Conservation (phyloP, 2,329 filamentous ascomycete genomes). For the Ambrosiella cleistominuta region DNA sequence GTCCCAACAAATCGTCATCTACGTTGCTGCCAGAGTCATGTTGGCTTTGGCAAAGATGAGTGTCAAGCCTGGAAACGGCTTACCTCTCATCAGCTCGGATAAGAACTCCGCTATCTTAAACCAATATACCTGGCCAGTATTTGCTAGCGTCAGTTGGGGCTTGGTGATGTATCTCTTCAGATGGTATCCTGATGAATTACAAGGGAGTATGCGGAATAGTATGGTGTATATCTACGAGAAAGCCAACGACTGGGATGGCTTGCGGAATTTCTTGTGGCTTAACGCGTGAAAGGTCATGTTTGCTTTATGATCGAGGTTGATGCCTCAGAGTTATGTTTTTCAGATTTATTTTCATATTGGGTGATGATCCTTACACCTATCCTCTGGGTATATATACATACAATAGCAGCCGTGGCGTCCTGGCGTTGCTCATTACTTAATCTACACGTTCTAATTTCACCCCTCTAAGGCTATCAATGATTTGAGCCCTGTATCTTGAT, state of each 20-base stretch:
- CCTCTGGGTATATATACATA: no score
- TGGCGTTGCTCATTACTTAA: no score
- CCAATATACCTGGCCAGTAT: conserved; percentile 75
- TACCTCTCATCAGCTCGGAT: conserved; percentile 29
- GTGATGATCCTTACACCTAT: no score
- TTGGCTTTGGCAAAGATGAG: conserved; percentile 70
- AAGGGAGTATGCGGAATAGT: conserved; percentile 77
- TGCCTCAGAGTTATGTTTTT: no score
- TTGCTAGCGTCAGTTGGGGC: conserved; percentile 82
- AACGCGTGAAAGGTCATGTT: conserved; percentile 37
- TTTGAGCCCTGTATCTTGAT: not conserved
- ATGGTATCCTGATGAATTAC: conserved; percentile 78
- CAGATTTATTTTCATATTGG: no score
- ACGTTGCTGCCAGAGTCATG: conserved; percentile 83
- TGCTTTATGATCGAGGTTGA: no score
- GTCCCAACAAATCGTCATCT: conserved; percentile 94
- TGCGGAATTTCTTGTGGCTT: conserved; percentile 71
- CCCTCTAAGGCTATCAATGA: not conserved
- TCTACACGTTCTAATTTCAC: no score
- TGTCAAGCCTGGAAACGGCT: conserved; percentile 41
- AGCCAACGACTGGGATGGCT: conserved; percentile 73
- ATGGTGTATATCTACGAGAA: conserved; percentile 96
- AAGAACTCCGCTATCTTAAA: conserved; percentile 29
- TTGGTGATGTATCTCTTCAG: conserved; percentile 90
- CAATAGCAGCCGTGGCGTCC: no score